Evolutionary conservation across 805 yeast species (phyloP), one percentile per base, ranked within the genome.

Genomic region (Naumovozyma castellii): DNA sequence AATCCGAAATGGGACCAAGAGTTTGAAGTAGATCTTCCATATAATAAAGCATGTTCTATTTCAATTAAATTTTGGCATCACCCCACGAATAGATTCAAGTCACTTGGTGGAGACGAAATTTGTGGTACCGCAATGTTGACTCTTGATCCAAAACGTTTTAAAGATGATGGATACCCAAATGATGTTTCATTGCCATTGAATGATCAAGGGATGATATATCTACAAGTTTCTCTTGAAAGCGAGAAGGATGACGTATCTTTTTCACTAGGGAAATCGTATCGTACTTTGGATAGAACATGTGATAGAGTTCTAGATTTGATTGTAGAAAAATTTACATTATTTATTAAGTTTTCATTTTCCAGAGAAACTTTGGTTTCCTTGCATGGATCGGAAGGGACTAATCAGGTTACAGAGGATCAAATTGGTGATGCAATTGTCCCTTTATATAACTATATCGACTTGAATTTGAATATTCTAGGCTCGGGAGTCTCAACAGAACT

Each of bases 1-100:
- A 76, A 78, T 49, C 96, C 97, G 0, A 74, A 72, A 13, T 90
- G 94, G 94, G 84, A 84, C 51, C 95, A 88, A 63, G 84, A 82
- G 41, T 84, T 86, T 56, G 95, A 86, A 56, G 43, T 64, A 19
- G 62, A 54, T 25, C 51, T 68, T 3, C 59, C 61, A 0, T 67
- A 71, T 0, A 60, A 67, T 17, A 59, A 70, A 2, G 54, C 72
- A 2, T 62, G 70, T 29, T 67, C 75, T 19, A 47, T 82, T 1
- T 70, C 76, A 2, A 72, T 76, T 1, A 78, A 80, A 1, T 73
- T 84, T 0, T 84, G 94, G 94, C 80, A 80, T 50, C 80, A 76
- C 32, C 62, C 69, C 6, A 51, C 67, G 1, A 64, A 59, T 32
- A 50, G 41, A 19, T 37, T 56, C 8, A 47, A 42, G 8, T 39